These are phyloP conservation scores for Discostella pseudostelligera DNA, from an alignment of 108 stramenopile species.

Conservation along the genomic window DNA sequence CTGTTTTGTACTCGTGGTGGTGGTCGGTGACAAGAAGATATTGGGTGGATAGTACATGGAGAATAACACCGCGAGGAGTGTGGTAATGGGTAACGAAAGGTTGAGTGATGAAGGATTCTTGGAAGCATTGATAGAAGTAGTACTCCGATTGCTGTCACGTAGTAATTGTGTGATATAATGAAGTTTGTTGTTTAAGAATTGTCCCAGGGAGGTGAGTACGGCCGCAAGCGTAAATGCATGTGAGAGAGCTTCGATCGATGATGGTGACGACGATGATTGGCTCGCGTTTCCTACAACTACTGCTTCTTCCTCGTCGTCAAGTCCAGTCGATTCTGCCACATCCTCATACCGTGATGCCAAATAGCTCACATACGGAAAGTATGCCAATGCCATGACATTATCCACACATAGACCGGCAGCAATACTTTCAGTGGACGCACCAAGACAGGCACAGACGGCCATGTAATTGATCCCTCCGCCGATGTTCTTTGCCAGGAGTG, in stretches of 20 bases:
- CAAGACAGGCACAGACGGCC: constrained; percentile 60
- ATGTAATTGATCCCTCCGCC: constrained; percentile 87
- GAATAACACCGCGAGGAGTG: constrained; percentile 60
- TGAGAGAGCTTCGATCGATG: constrained; percentile 39
- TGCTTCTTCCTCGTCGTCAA: constrained; percentile 5
- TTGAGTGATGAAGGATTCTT: constrained; percentile 16
- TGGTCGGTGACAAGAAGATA: constrained; percentile 20
- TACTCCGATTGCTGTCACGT: constrained; percentile 47
- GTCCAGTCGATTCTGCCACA: constrained; percentile 15
- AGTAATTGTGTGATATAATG: constrained; percentile 10
- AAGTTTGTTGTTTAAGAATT: constrained; percentile 25
- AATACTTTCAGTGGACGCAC: constrained; percentile 58
- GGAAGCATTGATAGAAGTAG: too few relatives aligned
- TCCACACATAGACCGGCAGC: constrained; percentile 76
- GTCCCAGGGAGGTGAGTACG: constrained; percentile 32
- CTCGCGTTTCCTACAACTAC: too few relatives aligned
- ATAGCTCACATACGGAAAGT: constrained; percentile 72
- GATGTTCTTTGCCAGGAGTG: constrained; percentile 80
- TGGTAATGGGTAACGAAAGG: constrained; percentile 60
- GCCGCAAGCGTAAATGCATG: constrained; percentile 53
- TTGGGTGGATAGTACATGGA: constrained; percentile 50
- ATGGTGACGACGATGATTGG: background rate
- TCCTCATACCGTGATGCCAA: constrained; percentile 56
- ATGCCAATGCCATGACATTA: constrained; percentile 76
- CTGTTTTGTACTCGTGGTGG: constrained; percentile 17